Conservation (phyloP, 176 grass and related monocot species). For the Oryza rufipogon region DNA sequence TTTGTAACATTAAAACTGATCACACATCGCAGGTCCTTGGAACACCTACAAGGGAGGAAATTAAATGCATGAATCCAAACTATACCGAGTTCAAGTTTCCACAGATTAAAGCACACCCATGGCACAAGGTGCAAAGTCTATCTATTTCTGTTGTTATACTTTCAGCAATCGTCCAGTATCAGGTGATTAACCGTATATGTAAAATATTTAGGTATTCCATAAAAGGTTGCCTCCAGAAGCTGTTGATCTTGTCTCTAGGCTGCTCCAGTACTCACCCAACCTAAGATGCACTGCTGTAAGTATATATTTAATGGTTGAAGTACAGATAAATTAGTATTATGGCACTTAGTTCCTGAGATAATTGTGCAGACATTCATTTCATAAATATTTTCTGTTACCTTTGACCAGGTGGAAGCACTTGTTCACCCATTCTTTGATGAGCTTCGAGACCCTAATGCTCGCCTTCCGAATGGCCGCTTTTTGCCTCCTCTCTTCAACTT, state of each 20-base stretch:
- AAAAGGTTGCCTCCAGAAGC: slow-evolving; percentile 80
- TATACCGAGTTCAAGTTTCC: slow-evolving; percentile 82
- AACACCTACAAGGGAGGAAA: slow-evolving; percentile 83
- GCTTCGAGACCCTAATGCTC: slow-evolving; percentile 66
- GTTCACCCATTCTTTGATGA: slow-evolving; percentile 88
- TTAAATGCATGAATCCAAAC: slow-evolving; percentile 92
- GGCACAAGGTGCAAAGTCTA: slow-evolving; percentile 66
- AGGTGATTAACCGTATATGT: background rate
- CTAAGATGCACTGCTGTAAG: slow-evolving; percentile 78
- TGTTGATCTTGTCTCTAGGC: slow-evolving; percentile 77
- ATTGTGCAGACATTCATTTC: background rate
- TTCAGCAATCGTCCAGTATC: background rate
- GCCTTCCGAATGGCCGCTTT: slow-evolving; percentile 72
- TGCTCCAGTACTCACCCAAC: slow-evolving; percentile 79
- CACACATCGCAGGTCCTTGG: slow-evolving; percentile 62
- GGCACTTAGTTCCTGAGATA: background rate
- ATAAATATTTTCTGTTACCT: background rate
- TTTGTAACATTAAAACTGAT: slow-evolving; percentile 22
- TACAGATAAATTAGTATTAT: background rate
- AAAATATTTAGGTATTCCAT: slow-evolving; percentile 62
- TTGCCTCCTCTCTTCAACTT: slow-evolving; percentile 80
- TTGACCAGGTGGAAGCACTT: slow-evolving; percentile 65
- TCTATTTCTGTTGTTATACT: slow-evolving; percentile 6
- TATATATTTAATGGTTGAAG: slow-evolving; percentile 26
- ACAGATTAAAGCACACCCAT: slow-evolving; percentile 83